Conservation (phyloP, 2,329 filamentous ascomycete genomes). For the Mariannaea elegans region DNA sequence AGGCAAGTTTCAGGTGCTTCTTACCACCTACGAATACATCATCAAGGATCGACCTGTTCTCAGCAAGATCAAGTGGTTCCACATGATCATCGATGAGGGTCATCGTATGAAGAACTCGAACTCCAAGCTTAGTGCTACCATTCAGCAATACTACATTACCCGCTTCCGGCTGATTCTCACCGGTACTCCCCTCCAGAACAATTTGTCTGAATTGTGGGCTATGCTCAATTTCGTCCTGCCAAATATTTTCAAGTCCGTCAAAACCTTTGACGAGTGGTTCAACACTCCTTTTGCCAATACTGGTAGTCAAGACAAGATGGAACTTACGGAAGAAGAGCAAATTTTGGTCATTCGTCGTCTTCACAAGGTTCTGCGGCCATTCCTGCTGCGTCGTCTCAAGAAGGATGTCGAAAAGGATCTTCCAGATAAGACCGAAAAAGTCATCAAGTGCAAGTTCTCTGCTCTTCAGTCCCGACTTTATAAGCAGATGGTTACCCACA, state of each 20-base stretch:
- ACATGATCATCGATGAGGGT: slow-evolving; percentile 99
- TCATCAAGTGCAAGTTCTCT: slow-evolving; percentile 99
- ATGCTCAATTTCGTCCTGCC: slow-evolving; percentile 98
- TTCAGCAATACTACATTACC: slow-evolving; percentile 94
- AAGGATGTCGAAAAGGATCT: slow-evolving; percentile 99
- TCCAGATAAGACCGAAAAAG: slow-evolving; percentile 98
- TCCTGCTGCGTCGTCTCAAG: slow-evolving; percentile 97
- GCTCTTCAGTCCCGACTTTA: slow-evolving; percentile 92
- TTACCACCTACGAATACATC: slow-evolving; percentile 99
- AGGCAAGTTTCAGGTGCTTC: slow-evolving; percentile 92
- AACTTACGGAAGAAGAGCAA: slow-evolving; percentile 99
- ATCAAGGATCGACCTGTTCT: slow-evolving; percentile 97
- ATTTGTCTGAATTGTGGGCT: slow-evolving; percentile 94
- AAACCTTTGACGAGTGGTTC: slow-evolving; percentile 99
- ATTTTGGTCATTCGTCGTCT: slow-evolving; percentile 97
- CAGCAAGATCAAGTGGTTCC: slow-evolving; percentile 99
- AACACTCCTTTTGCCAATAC: slow-evolving; percentile 99
- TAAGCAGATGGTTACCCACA: slow-evolving; percentile 96
- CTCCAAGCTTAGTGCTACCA: slow-evolving; percentile 94
- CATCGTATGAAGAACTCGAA: slow-evolving; percentile 99
- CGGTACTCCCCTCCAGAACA: slow-evolving; percentile 97
- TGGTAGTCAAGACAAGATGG: slow-evolving; percentile 98
- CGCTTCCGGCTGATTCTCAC: slow-evolving; percentile 97
- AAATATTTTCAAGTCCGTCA: slow-evolving; percentile 98
- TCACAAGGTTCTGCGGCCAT: slow-evolving; percentile 96